Conservation (phyloP, 2,329 filamentous ascomycete species). For the Mycosphaerelloides madeirae region DNA sequence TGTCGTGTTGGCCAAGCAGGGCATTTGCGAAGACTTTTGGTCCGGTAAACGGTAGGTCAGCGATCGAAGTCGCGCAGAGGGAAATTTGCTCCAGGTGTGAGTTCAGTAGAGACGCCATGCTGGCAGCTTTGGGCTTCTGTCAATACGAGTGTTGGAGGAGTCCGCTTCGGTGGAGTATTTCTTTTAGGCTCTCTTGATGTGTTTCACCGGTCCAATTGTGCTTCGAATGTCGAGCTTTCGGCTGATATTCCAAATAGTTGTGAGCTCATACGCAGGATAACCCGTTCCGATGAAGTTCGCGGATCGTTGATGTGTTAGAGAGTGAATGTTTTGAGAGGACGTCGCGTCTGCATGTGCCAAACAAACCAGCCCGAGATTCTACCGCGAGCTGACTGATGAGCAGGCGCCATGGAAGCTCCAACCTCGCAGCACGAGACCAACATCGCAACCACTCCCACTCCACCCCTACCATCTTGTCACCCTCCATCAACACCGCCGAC, state of each 20-base stretch:
- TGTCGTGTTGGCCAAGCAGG: constrained; percentile 75
- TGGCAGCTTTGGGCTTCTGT: too few relatives aligned
- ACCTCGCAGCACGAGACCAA: constrained; percentile 11
- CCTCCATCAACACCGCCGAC: constrained; percentile 5
- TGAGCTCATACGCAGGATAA: too few relatives aligned
- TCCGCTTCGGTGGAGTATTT: neutral
- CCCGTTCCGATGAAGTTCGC: too few relatives aligned
- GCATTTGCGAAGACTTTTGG: constrained; percentile 97
- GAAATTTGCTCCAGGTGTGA: constrained; percentile 49
- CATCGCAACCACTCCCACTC: constrained; percentile 5
- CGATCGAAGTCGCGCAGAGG: constrained; percentile 45
- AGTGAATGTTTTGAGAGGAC: neutral
- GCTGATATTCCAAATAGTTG: too few relatives aligned
- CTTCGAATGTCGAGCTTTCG: too few relatives aligned
- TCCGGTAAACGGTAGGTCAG: constrained; percentile 62
- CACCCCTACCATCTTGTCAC: too few relatives aligned
- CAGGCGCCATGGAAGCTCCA: constrained; percentile 8
- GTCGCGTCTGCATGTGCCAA: constrained; percentile 1
- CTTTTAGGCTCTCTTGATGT: neutral
- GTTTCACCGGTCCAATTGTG: too few relatives aligned
- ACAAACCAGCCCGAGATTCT: neutral
- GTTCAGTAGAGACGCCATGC: constrained; percentile 39
- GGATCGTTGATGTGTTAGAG: too few relatives aligned
- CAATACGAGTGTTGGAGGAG: neutral
- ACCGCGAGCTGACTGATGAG: neutral